Conservation (phyloP, 108 stramenopile genomes). For the Nitzschia putrida region DNA sequence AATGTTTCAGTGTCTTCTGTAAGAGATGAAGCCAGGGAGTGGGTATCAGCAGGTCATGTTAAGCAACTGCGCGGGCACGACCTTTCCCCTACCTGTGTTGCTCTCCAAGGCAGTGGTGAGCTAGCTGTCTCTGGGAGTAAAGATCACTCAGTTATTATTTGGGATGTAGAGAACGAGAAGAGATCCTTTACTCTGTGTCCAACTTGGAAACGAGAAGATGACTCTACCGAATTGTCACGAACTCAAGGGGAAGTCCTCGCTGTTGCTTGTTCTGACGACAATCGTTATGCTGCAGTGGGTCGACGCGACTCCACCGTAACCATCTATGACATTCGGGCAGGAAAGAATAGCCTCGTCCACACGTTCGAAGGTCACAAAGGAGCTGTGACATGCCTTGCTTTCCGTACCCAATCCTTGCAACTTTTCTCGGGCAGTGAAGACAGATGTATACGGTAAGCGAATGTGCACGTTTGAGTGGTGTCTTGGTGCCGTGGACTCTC, state of each 20-base stretch:
- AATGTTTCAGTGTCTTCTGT: background rate
- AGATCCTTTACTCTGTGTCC: conserved; percentile 40
- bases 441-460: conserved; percentile 73
- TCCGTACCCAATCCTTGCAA: conserved; percentile 81
- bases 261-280: conserved; percentile 90
- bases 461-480: background rate
- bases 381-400: conserved; percentile 78
- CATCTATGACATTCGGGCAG: conserved; percentile 81
- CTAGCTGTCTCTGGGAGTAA: conserved; percentile 88
- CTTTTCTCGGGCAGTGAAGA: conserved; percentile 93
- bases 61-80: conserved; percentile 74
- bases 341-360: conserved; percentile 55
- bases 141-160: conserved; percentile 90
- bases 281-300: conserved; percentile 89
- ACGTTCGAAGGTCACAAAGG: conserved; percentile 87
- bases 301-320: conserved; percentile 84
- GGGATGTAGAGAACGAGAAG: conserved; percentile 87
- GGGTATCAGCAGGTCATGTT: conserved; percentile 54
- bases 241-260: conserved; percentile 87
- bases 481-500: background rate
- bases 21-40: conserved; percentile 48
- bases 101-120: conserved; percentile 58
- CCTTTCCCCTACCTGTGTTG: conserved; percentile 86
- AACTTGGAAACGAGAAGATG: conserved; percentile 46
- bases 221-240: conserved; percentile 26